Evolutionary conservation across 1,139 yeast species (phyloP).

Genomic region (Kodamaea sp.): DNA sequence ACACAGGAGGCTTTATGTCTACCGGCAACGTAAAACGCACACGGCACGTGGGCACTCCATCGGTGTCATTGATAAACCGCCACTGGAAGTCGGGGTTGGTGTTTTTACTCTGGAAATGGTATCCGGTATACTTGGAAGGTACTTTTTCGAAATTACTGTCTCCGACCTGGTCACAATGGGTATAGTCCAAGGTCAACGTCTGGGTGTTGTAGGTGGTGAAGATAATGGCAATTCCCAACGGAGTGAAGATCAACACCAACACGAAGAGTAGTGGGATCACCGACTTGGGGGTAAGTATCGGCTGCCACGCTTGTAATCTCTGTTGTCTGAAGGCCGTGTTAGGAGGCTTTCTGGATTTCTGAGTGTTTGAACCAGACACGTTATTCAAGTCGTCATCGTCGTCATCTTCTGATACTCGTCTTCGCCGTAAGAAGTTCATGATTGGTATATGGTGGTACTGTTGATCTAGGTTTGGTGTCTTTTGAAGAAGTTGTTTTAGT

Average conservation of each 20-base stretch:
- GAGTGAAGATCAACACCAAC: slow-evolving; percentile 68
- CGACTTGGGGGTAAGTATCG: slow-evolving; percentile 74
- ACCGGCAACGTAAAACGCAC: slow-evolving; percentile 61
- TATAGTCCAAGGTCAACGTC: slow-evolving; percentile 57
- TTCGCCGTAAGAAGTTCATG: slow-evolving; percentile 44
- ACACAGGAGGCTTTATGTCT: slow-evolving; percentile 61
- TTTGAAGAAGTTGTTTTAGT: no score
- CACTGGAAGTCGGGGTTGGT: slow-evolving; percentile 53
- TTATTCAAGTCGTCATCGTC: slow-evolving; percentile 30
- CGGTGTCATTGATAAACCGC: slow-evolving; percentile 44
- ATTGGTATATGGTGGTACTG: not conserved
- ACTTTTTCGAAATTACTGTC: slow-evolving; percentile 38
- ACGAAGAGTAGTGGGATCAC: slow-evolving; percentile 67
- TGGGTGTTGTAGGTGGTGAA: slow-evolving; percentile 62
- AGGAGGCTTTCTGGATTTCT: slow-evolving; percentile 65
- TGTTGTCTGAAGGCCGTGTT: slow-evolving; percentile 80
- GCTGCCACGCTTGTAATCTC: slow-evolving; percentile 75
- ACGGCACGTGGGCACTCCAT: slow-evolving; percentile 45
- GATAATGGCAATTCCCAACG: slow-evolving; percentile 70
- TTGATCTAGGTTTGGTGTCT: no score
- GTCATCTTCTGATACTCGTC: slow-evolving; percentile 28
- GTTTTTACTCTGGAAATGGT: slow-evolving; percentile 54
- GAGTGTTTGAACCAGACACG: slow-evolving; percentile 24
- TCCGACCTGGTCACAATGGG: slow-evolving; percentile 52
- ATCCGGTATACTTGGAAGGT: slow-evolving; percentile 51